phyloP scores from a whole-genome alignment of 1,284 basidiomycete genomes.

The Vanrija sp. region DNA sequence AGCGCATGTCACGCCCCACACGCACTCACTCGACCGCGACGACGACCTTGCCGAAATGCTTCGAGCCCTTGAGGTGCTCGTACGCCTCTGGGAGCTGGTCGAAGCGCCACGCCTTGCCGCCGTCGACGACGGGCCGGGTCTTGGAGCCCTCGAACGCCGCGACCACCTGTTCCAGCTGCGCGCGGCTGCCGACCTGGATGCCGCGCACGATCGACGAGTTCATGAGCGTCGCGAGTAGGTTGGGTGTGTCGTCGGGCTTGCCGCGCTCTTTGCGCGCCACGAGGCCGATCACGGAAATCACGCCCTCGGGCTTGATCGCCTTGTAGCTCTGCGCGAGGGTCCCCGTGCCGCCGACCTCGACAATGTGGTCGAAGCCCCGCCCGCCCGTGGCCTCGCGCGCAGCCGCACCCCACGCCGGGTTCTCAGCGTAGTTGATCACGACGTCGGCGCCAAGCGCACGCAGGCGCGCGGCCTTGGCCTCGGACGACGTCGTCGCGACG shows the following conservation, averaged over 20 bases:
- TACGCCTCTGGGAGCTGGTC: constrained; percentile 47
- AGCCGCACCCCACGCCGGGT: constrained; percentile 42
- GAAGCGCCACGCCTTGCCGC: constrained; percentile 45
- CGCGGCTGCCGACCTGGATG: constrained; percentile 30
- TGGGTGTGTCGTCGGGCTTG: constrained; percentile 1
- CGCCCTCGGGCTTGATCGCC: constrained; percentile 51
- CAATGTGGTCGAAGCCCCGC: constrained; percentile 57
- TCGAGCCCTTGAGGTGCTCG: constrained; percentile 34
- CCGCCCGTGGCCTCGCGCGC: constrained; percentile 30
- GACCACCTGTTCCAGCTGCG: constrained; percentile 47
- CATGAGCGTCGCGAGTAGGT: neutral
- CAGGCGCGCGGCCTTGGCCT: constrained; percentile 40
- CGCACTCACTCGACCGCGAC: constrained; percentile 3
- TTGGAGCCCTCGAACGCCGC: constrained; percentile 39
- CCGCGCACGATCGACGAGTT: constrained; percentile 17
- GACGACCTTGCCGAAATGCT: constrained; percentile 40
- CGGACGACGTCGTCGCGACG: constrained; percentile 45
- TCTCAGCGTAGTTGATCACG: constrained; percentile 29
- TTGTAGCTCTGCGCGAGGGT: constrained; percentile 54
- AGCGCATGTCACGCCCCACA: too few relatives aligned
- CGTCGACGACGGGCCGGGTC: constrained; percentile 41
- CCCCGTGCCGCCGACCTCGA: constrained; percentile 58
- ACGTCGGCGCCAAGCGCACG: constrained; percentile 36
- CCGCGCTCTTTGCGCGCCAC: constrained; percentile 34
- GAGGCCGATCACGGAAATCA: constrained; percentile 56